phyloP scores from a whole-genome alignment of 768 basidiomycete species.

The Pleurotus tuber-regium region DNA sequence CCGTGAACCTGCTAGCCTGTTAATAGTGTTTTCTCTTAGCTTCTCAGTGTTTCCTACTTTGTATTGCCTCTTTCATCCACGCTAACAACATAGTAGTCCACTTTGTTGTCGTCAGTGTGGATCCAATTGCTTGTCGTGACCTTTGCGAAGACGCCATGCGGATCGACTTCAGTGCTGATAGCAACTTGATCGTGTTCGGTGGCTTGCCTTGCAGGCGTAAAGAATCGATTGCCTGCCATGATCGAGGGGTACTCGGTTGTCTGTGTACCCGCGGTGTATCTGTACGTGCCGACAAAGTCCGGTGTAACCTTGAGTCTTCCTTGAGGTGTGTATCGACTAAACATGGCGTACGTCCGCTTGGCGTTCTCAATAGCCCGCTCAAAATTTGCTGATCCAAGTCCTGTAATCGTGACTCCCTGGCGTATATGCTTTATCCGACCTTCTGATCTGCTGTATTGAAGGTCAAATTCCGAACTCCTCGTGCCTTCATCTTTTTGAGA shows the following conservation, averaged over 20 bases:
- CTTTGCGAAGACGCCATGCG: not conserved
- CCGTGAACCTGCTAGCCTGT: not conserved
- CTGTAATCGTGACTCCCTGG: not conserved
- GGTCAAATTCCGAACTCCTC: not conserved
- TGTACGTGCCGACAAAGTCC: not conserved
- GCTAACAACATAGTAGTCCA: not conserved
- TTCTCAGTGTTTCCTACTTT: no score
- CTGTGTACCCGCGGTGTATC: not conserved
- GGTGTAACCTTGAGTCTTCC: not conserved
- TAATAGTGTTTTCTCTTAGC: no score
- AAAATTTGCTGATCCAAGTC: not conserved
- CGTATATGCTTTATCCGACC: not conserved
- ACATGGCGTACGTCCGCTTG: not conserved
- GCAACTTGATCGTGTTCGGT: not conserved
- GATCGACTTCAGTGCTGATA: not conserved
- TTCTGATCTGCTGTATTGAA: not conserved
- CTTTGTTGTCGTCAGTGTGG: not conserved
- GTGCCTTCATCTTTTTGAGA: not conserved
- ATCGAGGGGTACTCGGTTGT: not conserved
- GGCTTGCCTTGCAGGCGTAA: not conserved
- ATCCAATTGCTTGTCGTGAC: not conserved
- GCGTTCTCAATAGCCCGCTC: not conserved
- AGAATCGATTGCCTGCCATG: not conserved
- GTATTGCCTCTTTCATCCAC: not conserved
- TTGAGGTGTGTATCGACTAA: not conserved